Evolutionary conservation across 2,329 filamentous ascomycete species (phyloP).

Genomic region (Pseudogymnoascus sp.): DNA sequence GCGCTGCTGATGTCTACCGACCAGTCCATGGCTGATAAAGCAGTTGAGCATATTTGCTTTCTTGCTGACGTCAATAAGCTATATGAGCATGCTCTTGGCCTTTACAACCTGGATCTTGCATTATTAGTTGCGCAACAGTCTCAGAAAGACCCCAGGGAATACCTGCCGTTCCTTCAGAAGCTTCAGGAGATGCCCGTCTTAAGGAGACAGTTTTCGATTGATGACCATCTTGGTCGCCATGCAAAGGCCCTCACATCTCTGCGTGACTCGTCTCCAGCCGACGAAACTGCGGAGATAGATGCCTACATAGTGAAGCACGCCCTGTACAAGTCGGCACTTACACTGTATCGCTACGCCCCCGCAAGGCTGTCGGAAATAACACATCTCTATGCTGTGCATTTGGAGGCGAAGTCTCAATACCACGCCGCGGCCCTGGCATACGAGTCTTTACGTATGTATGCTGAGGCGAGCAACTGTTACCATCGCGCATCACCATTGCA

Average conservation of each 20-base stretch:
- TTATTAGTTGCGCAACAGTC: conserved; percentile 91
- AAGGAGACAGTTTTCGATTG: conserved; percentile 74
- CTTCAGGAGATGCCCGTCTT: conserved; percentile 67
- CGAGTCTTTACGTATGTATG: conserved; percentile 72
- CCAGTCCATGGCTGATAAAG: conserved; percentile 69
- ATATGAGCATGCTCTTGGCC: conserved; percentile 80
- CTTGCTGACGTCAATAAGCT: conserved; percentile 86
- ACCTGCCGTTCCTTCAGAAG: conserved; percentile 86
- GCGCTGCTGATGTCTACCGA: conserved; percentile 63
- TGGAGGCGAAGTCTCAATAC: conserved; percentile 68
- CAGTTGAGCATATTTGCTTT: conserved; percentile 96
- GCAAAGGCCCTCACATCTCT: conserved; percentile 73
- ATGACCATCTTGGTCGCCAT: conserved; percentile 74
- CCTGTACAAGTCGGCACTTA: conserved; percentile 71
- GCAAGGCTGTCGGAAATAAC: conserved; percentile 62
- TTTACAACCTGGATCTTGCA: conserved; percentile 87
- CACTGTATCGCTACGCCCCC: conserved; percentile 75
- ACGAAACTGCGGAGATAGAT: conserved; percentile 70
- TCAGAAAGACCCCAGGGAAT: conserved; percentile 90
- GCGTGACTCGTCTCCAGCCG: conserved; percentile 47
- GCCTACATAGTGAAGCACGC: conserved; percentile 71
- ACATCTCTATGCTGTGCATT: conserved; percentile 68
- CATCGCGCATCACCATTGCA: conserved; percentile 65
- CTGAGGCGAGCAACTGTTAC: conserved; percentile 73
- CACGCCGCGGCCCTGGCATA: conserved; percentile 86